Evolutionary conservation across 2,329 filamentous ascomycete species (phyloP).

Genomic region (Paramyrothecium sp.): DNA sequence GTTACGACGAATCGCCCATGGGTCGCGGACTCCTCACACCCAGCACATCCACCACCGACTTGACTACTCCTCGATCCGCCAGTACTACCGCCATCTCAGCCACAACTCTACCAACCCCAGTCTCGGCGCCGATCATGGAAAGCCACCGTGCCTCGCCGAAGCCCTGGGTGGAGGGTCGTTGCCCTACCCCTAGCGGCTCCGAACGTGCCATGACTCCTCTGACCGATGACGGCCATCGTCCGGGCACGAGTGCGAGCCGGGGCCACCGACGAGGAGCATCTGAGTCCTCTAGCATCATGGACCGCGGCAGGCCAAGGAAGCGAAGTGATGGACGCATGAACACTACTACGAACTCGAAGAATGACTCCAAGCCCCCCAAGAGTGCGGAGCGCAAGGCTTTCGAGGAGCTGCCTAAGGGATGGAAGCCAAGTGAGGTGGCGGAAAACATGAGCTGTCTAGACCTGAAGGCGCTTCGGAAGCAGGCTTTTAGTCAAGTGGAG

Average conservation of each 20-base stretch:
- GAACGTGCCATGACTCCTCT: conserved; percentile 22
- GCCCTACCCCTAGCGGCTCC: conserved; percentile 19
- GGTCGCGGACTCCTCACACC: conserved; percentile 37
- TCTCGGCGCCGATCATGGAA: conserved; percentile 46
- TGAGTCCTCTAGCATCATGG: conserved; percentile 58
- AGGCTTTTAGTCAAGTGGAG: conserved; percentile 60
- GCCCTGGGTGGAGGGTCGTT: conserved; percentile 37
- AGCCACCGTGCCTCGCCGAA: conserved; percentile 38
- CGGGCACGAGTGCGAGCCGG: conserved; percentile 4
- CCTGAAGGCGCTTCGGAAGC: conserved; percentile 50
- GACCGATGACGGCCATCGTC: conserved; percentile 25
- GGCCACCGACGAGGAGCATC: conserved; percentile 54
- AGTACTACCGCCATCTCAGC: conserved; percentile 31
- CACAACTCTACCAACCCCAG: conserved; percentile 45
- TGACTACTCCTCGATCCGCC: conserved; percentile 43
- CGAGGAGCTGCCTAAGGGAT: conserved; percentile 59
- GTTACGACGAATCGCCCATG: conserved; percentile 46
- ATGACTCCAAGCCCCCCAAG: conserved; percentile 42
- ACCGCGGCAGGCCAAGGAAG: conserved; percentile 60
- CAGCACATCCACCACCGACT: conserved; percentile 32
- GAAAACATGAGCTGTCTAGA: conserved; percentile 48
- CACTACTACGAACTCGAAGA: conserved; percentile 33
- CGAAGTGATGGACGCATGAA: conserved; percentile 41
- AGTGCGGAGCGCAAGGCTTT: conserved; percentile 57
- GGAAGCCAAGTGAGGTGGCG: conserved; percentile 50